phyloP scores from a whole-genome alignment of 257 asterid genomes.

The Penstemon barbatus region DNA sequence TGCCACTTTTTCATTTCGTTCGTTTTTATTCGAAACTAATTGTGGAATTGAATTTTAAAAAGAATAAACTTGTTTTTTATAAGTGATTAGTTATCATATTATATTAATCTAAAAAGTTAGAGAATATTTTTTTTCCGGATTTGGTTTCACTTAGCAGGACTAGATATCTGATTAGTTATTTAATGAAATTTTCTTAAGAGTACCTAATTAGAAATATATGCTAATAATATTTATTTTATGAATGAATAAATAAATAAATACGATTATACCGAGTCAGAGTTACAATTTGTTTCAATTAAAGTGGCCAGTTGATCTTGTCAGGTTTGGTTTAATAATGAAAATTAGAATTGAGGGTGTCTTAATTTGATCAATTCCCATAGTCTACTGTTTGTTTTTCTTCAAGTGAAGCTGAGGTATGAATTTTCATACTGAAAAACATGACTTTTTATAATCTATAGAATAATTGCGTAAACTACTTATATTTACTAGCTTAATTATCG shows the following conservation, averaged over 20 bases:
- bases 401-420: neutral
- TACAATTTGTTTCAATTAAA: neutral
- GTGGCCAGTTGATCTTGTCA: conserved; percentile 10
- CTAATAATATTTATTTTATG: neutral
- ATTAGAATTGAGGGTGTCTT: conserved; percentile 19
- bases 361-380: conserved; percentile 27
- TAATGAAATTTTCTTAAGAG: too few species aligned
- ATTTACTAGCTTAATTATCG: too few species aligned
- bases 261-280: neutral
- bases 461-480: neutral
- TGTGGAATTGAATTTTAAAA: neutral
- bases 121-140: too few species aligned
- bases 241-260: conserved; percentile 1
- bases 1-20: neutral
- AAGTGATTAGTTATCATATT: neutral
- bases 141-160: too few species aligned
- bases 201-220: neutral
- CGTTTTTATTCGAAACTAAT: neutral
- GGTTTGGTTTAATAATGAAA: conserved; percentile 16
- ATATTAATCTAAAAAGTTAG: too few species aligned
- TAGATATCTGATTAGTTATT: too few species aligned
- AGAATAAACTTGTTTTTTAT: neutral
- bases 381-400: conserved; percentile 16
- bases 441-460: neutral
- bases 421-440: neutral